Evolutionary conservation across 1,284 basidiomycete genomes (phyloP).

Genomic region (Trametes versicolor): DNA sequence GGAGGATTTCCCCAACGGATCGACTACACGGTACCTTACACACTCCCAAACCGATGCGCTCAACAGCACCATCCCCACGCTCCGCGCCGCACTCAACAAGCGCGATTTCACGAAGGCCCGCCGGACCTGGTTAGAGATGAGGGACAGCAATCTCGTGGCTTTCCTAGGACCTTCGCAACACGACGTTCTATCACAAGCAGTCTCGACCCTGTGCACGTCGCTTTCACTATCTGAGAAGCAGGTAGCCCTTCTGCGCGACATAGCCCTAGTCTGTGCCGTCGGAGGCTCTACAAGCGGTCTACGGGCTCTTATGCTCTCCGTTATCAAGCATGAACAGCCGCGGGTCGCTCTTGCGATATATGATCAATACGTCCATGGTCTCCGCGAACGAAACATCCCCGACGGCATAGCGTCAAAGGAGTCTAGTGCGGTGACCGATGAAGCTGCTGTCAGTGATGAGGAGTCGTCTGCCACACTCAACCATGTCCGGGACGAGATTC

Average conservation of each 20-base stretch:
- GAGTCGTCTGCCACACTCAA: slow-evolving; percentile 3
- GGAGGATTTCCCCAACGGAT: too few species aligned
- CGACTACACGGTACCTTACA: slow-evolving; percentile 15
- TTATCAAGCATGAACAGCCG: slow-evolving; percentile 54
- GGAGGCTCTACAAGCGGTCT: slow-evolving; percentile 57
- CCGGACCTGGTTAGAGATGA: slow-evolving; percentile 56
- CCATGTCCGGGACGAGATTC: slow-evolving; percentile 46
- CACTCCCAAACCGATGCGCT: slow-evolving; percentile 29
- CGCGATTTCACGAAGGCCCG: slow-evolving; percentile 40
- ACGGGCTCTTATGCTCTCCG: slow-evolving; percentile 57
- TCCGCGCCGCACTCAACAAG: slow-evolving; percentile 28
- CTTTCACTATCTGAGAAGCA: slow-evolving; percentile 42
- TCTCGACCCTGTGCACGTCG: slow-evolving; percentile 44
- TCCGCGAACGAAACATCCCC: slow-evolving; percentile 24
- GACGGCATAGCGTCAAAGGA: slow-evolving; percentile 8
- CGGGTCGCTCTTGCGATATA: slow-evolving; percentile 58
- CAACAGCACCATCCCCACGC: slow-evolving; percentile 28
- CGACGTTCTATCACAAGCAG: slow-evolving; percentile 49
- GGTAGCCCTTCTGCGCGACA: slow-evolving; percentile 50
- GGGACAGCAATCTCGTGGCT: slow-evolving; percentile 52
- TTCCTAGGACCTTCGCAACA: slow-evolving; percentile 54
- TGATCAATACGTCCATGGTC: slow-evolving; percentile 45
- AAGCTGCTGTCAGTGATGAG: slow-evolving; percentile 4
- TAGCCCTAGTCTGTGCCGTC: slow-evolving; percentile 58
- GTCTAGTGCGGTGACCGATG: slow-evolving; percentile 24